Base-by-base conservation (phyloP, 2,329 filamentous ascomycete species). In the Penicillium sp. region DNA sequence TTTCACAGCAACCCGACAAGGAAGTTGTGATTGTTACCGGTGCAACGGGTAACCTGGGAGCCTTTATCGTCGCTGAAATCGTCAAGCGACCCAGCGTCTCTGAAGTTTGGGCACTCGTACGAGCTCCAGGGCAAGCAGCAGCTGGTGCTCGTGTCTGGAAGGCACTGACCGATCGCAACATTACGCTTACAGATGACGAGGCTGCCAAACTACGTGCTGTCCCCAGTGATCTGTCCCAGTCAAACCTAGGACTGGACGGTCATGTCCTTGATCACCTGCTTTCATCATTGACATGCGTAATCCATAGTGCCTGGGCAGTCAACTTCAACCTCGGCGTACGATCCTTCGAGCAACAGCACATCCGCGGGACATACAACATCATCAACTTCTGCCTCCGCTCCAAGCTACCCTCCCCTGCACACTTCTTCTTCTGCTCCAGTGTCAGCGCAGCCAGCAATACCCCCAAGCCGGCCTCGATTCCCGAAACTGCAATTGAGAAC, bases 301-400 rank as follows among this genome's bases (percentile, higher is more conserved):
- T 90, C 52, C 86, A 89, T 67, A 78, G 85, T 3, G 86, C 86
- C 14, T 89, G 87, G 86, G 78, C 83, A 0, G 87, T 89, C 18
- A 88, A 89, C 69, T 89, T 89, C 73, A 82, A 81, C 18, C 76
- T 87, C 40, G 80, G 81, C 3, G 76, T 89, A 0, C 73, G 73
- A 39, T 84, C 81, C 54, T 89, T 89, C 63, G 79, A 80, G 50
- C 77, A 79, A 43, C 81, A 84, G 55, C 81, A 83, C 60, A 81
- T 88, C 39, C 73, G 75, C 2, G 81, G 79, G 33, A 73, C 84
- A 13, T 73, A 73, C 13, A 81, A 85, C 58, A 65, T 76, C 39
- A 75, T 79, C 59, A 71, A 77, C 53, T 66, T 79, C 31, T 78
- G 75, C 46, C 69, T 79, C 0, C 68, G 70, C 19, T 71, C 73